Evolutionary conservation across 345 rosid genomes (phyloP).

Genomic region (Sapria himalayana): DNA sequence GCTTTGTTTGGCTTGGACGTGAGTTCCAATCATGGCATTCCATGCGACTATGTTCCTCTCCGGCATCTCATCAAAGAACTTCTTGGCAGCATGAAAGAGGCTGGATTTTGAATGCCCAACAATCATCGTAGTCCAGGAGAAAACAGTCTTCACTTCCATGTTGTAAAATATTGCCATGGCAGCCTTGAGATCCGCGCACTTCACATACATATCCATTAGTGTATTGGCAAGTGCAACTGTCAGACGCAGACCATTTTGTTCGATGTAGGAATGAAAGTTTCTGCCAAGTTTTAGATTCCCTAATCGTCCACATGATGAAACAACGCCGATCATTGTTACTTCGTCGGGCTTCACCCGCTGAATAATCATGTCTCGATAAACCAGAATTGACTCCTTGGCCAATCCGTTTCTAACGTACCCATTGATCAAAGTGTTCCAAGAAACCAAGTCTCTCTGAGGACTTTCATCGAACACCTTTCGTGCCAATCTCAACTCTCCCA

Average conservation of each 20-base stretch:
- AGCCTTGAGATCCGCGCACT: constrained; percentile 40
- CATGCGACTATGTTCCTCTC: constrained; percentile 61
- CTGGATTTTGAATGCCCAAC: constrained; percentile 54
- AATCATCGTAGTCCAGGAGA: constrained; percentile 62
- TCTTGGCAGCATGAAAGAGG: constrained; percentile 30
- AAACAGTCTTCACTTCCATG: constrained; percentile 31
- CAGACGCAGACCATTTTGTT: constrained; percentile 21
- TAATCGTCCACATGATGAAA: constrained; percentile 37
- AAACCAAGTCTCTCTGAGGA: constrained; percentile 53
- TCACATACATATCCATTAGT: constrained; percentile 70
- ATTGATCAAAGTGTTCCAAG: constrained; percentile 75
- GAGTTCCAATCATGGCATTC: constrained; percentile 75
- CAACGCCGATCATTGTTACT: constrained; percentile 66
- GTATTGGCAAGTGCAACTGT: constrained; percentile 48
- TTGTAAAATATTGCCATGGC: constrained; percentile 33
- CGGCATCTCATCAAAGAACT: constrained; percentile 34
- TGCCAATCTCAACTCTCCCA: constrained; percentile 39
- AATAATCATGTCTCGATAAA: constrained; percentile 29
- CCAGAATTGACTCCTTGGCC: constrained; percentile 23
- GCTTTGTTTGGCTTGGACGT: constrained; percentile 34
- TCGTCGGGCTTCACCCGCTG: constrained; percentile 35
- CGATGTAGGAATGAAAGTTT: constrained; percentile 29
- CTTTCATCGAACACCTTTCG: constrained; percentile 54
- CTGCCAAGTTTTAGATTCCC: constrained; percentile 40
- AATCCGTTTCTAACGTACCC: constrained; percentile 44